Percentiles rank a stretch among this genome's conserved stretches.
Evolutionary conservation across 208 protist species (phyloP).

Genomic region (Leishmania turanica): DNA sequence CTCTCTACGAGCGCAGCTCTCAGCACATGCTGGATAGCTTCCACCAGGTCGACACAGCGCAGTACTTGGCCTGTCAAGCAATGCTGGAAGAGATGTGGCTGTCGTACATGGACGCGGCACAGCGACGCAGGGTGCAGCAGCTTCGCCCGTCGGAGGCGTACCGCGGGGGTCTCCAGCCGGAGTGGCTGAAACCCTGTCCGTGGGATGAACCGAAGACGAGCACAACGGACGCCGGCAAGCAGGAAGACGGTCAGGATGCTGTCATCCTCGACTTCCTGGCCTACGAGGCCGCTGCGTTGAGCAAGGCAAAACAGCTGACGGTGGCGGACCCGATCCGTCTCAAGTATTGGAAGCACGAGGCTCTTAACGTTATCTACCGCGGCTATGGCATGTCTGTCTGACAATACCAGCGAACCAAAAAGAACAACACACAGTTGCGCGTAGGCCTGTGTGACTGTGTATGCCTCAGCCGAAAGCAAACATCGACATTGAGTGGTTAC

Average conservation of each 20-base stretch:
- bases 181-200: slow-evolving; percentile 12
- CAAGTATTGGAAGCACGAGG: slow-evolving; percentile 81
- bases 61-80: slow-evolving; percentile 49
- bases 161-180: slow-evolving; percentile 30
- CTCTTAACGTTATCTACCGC: slow-evolving; percentile 51
- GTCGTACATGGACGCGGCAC: slow-evolving; percentile 42
- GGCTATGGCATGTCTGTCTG: slow-evolving; percentile 37
- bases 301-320: slow-evolving; percentile 56
- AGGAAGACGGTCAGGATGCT: neutral
- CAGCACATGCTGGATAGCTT: slow-evolving; percentile 74
- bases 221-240: neutral
- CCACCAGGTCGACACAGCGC: slow-evolving; percentile 53
- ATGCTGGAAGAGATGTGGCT: slow-evolving; percentile 68
- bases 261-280: slow-evolving; percentile 33
- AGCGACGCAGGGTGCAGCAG: slow-evolving; percentile 23
- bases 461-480: neutral
- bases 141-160: slow-evolving; percentile 46
- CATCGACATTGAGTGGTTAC: neutral
- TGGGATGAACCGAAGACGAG: slow-evolving; percentile 12
- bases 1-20: slow-evolving; percentile 33
- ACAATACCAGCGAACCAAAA: neutral
- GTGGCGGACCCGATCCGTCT: slow-evolving; percentile 54
- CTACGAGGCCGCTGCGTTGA: slow-evolving; percentile 54
- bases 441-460: neutral
- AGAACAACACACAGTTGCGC: neutral